Evolutionary conservation across 140 eudicot genomes (phyloP), one percentile per base, ranked within the genome.

Genomic region (Anethum foeniculum): DNA sequence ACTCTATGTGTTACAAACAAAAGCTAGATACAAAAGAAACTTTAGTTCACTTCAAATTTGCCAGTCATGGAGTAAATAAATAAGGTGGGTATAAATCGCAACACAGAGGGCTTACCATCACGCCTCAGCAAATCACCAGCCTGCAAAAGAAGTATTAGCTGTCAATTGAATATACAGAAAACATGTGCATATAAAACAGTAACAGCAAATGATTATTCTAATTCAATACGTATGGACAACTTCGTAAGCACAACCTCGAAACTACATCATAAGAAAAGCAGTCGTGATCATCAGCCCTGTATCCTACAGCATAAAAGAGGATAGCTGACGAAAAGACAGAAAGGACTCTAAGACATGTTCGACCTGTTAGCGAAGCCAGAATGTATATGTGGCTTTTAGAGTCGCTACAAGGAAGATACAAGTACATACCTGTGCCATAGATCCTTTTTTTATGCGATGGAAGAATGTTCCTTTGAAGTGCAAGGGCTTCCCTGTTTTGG

Each of bases 221-320:
- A 72, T 76, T 83, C 79, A 84, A 44, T 80, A 56, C 56, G 80
- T 85, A 80, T 86, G 82, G 74, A 81, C 83, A 85, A 86, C 89
- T 86, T 75, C 43, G 79, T 85, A 87, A 84, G 80, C 77, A 93
- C 90, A 91, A 93, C 97, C 97, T 95, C 86, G 32, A 30, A 91
- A 92, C 97, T 95, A 95, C 89, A 95, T 94, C 97, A 94, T 92
- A 89, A 94, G 96, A 94, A 91, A 92, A 88, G 97, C 97, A 87
- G 96, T 85, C 84, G 92, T 84, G 92, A 88, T 87, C 94, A 91
- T 89, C 97, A 87, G 90, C 96, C 99, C 96, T 93, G 93, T 91
- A 86, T 90, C 96, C 96, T 92, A 96, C 96, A 91, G 89, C 85
- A 89, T 88, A 93, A 91, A 92, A 90, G 93, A 88, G 88, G 96